A percentile compares a stretch with the other conserved stretches of the same genome.
Evolutionary conservation across 1,284 basidiomycete species (phyloP).

Genomic region (Austropuccinia psidii): DNA sequence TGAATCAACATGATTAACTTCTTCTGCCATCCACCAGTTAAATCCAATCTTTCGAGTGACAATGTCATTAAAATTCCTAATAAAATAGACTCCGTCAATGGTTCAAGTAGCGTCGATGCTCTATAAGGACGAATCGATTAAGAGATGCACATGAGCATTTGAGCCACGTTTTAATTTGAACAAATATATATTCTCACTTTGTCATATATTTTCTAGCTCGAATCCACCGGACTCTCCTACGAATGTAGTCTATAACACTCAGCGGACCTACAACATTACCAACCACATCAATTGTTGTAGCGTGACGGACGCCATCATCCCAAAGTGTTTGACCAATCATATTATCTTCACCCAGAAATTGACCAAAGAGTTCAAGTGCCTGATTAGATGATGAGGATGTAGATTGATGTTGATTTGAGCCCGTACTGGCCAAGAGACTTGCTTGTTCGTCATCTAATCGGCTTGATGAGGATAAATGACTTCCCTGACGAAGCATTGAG

Average conservation of each 20-base stretch:
- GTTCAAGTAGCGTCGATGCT: conserved; percentile 72
- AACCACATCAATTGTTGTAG: conserved; percentile 77
- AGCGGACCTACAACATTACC: conserved; percentile 81
- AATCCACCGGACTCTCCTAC: conserved; percentile 83
- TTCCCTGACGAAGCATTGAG: background rate
- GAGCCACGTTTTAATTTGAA: background rate
- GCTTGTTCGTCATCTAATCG: conserved; percentile 4
- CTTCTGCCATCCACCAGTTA: conserved; percentile 35
- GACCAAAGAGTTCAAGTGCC: conserved; percentile 67
- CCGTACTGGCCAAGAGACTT: conserved; percentile 8
- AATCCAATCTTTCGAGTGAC: conserved; percentile 54
- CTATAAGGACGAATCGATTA: conserved; percentile 31
- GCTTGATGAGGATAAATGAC: background rate
- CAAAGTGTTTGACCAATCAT: conserved; percentile 82
- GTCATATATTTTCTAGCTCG: conserved; percentile 89
- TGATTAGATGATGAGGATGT: background rate
- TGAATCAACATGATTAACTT: conserved; percentile 41
- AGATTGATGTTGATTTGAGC: background rate
- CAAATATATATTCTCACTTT: conserved; percentile 46
- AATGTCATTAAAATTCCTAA: conserved; percentile 60
- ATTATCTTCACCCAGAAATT: conserved; percentile 89
- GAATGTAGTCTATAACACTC: conserved; percentile 68
- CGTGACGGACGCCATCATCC: conserved; percentile 80
- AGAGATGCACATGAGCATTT: background rate
- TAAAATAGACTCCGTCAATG: conserved; percentile 75